Evolutionary conservation across 352 stramenopile genomes (phyloP), one percentile per base, ranked within the genome.

Genomic region (Lagenidium giganteum): DNA sequence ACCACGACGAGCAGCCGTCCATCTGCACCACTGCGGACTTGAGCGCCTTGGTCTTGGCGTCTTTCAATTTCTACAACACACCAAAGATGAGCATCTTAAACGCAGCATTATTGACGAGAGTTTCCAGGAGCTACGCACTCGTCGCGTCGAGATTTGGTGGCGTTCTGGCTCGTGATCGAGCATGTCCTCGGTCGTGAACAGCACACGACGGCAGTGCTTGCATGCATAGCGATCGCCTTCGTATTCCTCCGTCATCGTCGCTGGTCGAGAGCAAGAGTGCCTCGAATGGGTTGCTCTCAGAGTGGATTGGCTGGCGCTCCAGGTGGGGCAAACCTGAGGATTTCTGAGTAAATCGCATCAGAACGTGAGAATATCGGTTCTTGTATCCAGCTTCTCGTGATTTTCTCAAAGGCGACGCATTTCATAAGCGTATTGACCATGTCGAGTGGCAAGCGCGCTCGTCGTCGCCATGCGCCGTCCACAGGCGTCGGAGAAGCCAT

Each of bases 161-260:
- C 63, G 58, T 60, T 87, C 65, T 8, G 75, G 75, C 23, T 62
- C 57, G 39, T 91, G 78, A 11, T 66, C 42, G 46, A 66, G 51
- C 23, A 91, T 42, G 22, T 87, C 64, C 4, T 65, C 62, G 48
- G 52, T 77, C 33, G 61, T 83, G 57, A 91, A 91, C 17, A 88
- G 48, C 41, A 83, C 51, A 36, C 54, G 57, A 36, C 78, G 75
- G 59, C 78, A 91, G 42, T 83, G 68, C 43, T 76, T 83, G 61
- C 78, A 91, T 32, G 76, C 72, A 49, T 71, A 90, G 34, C 52
- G 52, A 20, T 61, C 38, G 18, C 31, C 21, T 12, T 46, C 28
- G 13, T 47, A 26, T 17, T 8, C 29, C 11, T 54, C 52, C 8
- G 44, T 36, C 52, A 61, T 60, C 20, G 18, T 47, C 11, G 6